Evolutionary conservation across 305 asterid genomes (phyloP).

Genomic region (Solanum hybrid): DNA sequence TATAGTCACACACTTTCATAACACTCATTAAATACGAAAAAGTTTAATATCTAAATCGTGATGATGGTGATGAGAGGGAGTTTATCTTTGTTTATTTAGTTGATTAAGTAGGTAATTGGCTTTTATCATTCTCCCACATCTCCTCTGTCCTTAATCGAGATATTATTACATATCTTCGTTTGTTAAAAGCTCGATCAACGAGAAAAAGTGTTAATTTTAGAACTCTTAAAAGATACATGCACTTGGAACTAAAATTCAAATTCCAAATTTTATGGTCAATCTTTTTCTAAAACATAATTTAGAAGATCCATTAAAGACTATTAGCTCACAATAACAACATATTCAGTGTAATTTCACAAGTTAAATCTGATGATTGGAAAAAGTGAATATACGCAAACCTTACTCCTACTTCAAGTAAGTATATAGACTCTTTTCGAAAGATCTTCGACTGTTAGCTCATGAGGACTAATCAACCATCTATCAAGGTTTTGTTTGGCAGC

Average conservation of each 20-base stretch:
- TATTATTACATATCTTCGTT: background rate
- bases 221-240: background rate
- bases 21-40: background rate
- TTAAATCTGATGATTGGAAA: rapidly evolving
- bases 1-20: background rate
- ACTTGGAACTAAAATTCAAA: background rate
- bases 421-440: background rate
- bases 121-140: background rate
- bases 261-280: background rate
- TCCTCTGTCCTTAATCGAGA: background rate
- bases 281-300: background rate
- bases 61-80: background rate
- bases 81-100: background rate
- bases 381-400: background rate
- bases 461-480: background rate
- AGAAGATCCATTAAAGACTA: background rate
- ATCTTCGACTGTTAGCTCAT: background rate
- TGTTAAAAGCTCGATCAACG: background rate
- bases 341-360: background rate
- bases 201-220: background rate
- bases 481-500: background rate
- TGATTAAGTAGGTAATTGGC: background rate
- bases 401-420: background rate
- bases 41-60: background rate
- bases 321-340: background rate